Conservation (phyloP, 2,329 filamentous ascomycete genomes). For the Microcyclospora tardicrescens region DNA sequence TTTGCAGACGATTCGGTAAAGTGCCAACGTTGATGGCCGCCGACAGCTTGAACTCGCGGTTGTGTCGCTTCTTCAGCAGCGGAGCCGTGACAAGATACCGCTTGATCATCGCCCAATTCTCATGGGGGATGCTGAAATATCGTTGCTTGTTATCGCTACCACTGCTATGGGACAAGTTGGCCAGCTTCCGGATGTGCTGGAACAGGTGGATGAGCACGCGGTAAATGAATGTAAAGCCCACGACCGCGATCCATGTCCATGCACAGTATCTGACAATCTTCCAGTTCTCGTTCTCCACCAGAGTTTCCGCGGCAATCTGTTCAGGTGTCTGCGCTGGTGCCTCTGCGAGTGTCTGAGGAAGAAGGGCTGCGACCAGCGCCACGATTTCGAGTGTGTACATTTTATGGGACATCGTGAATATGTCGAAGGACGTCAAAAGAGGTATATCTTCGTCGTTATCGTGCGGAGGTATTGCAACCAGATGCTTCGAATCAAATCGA, state of each 20-base stretch:
- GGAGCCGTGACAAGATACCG: slow-evolving; percentile 35
- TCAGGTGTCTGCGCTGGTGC: neutral
- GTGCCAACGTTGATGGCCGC: slow-evolving; percentile 37
- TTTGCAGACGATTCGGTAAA: slow-evolving; percentile 36
- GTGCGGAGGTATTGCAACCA: too few species aligned
- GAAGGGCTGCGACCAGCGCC: slow-evolving; percentile 6
- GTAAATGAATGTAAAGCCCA: slow-evolving; percentile 53
- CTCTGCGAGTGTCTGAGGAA: slow-evolving; percentile 4
- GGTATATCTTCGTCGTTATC: too few species aligned
- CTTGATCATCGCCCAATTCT: slow-evolving; percentile 31
- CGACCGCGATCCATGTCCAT: slow-evolving; percentile 47
- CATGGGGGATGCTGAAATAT: slow-evolving; percentile 59
- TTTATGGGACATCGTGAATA: too few species aligned
- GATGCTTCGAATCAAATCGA: too few species aligned
- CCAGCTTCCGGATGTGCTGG: slow-evolving; percentile 58
- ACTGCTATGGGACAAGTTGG: slow-evolving; percentile 63
- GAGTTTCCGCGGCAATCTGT: neutral
- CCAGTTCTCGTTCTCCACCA: slow-evolving; percentile 14
- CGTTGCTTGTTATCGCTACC: slow-evolving; percentile 41
- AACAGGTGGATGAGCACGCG: slow-evolving; percentile 47
- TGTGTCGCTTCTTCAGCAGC: slow-evolving; percentile 35
- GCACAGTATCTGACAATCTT: slow-evolving; percentile 23
- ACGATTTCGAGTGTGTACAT: too few species aligned
- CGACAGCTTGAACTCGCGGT: slow-evolving; percentile 39
- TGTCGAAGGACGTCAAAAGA: too few species aligned